These are phyloP conservation scores for Debaryomyces fabryi DNA, from an alignment of 1,139 yeast species.

Conservation along the genomic window DNA sequence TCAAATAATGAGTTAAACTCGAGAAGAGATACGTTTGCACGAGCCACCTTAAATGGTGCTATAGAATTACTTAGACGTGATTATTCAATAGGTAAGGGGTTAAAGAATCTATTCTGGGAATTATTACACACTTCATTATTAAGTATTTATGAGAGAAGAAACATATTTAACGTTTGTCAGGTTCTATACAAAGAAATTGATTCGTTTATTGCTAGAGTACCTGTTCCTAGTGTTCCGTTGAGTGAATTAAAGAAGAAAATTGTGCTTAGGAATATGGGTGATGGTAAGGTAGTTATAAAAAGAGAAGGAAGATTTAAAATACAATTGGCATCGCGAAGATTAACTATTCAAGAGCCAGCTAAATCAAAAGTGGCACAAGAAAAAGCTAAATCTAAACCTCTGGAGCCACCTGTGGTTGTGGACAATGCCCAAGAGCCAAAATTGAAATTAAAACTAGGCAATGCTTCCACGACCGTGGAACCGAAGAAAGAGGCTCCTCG, in stretches of 20 bases:
- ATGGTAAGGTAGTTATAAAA: conserved; percentile 46
- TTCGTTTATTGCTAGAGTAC: conserved; percentile 59
- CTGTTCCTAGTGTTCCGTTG: conserved; percentile 57
- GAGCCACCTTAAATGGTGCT: conserved; percentile 61
- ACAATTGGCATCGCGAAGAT: conserved; percentile 33
- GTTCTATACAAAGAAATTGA: conserved; percentile 69
- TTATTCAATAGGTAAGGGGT: conserved; percentile 63
- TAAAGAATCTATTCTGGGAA: conserved; percentile 67
- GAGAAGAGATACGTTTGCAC: conserved; percentile 47
- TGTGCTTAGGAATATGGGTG: conserved; percentile 54
- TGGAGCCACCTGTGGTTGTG: not conserved
- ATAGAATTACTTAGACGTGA: conserved; percentile 68
- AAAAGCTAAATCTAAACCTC: conserved; percentile 7
- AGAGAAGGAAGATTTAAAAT: conserved; percentile 51
- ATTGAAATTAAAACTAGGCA: conserved; percentile 24
- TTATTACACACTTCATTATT: conserved; percentile 64
- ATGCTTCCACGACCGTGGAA: not conserved
- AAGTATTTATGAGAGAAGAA: conserved; percentile 61
- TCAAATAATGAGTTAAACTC: conserved; percentile 44
- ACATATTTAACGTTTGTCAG: conserved; percentile 64
- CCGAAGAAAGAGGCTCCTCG: conserved; percentile 2
- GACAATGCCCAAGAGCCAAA: conserved; percentile 17
- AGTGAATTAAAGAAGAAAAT: conserved; percentile 61
- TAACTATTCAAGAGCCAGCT: conserved; percentile 1
- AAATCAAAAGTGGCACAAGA: not conserved